Evolutionary conservation across 139 green algal species (phyloP), one percentile per base, ranked within the genome.

Genomic region (Zygnema cylindricum): DNA sequence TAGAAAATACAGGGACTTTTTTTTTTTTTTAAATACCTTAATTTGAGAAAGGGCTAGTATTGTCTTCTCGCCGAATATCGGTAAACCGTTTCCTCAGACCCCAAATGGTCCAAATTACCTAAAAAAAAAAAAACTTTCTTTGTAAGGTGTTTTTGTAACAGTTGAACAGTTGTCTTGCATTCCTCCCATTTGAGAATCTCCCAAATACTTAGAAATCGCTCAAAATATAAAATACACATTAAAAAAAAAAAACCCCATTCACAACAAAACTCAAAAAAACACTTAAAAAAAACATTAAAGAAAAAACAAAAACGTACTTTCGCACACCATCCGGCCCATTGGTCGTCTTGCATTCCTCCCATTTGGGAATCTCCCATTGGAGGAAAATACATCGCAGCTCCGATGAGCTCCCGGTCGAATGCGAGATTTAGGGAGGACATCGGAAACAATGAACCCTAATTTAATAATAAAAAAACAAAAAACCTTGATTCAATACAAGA

Each of bases 391-490:
- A 98, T 98, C 41, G 94, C 96, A 0, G 96, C 94, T 1, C 96
- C 96, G 69, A 98, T 98, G 54, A 95, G 82, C 30, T 96, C 84
- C 0, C 96, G 89, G 93, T 98, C 94, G 84, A 98, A 98, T 1
- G 95, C 95, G 73, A 98, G 94, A 93, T 98, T 98, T 95, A 98
- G 98, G 84, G 95, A 96, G 82, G 95, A 98, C 96, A 98, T 98
- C 81, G 96, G 96, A 84, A 96, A 98, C 63, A 98, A 92, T 0
- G 94, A 96, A 88, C 95, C 95, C 95, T 98, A 97, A 63, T 63
- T 63, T 63, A 16, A 63, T 7, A 63, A 63, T 63, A 63, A 63
- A n/a, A n/a, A n/a, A n/a, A n/a, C n/a, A n/a, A n/a, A n/a, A n/a
- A n/a, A n/a, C n/a, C n/a, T n/a, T n/a, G 49, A 63, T 63, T 63